Conservation (phyloP, 352 stramenopile genomes). For the Globisporangium cystogenes region DNA sequence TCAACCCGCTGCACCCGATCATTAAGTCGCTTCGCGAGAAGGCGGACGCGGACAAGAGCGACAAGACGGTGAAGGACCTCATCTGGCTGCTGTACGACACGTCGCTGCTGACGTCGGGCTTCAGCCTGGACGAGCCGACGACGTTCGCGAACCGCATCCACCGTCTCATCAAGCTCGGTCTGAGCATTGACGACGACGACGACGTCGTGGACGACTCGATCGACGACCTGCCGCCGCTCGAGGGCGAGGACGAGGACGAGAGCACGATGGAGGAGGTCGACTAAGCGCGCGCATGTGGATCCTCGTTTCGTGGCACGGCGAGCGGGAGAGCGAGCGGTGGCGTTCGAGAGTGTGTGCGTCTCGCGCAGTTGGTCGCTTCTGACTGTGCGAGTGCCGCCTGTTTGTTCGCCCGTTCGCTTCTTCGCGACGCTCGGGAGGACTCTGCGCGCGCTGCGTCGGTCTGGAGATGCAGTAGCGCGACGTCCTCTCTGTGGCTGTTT, state of each 20-base stretch:
- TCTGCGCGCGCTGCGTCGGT: neutral
- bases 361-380: too few species aligned
- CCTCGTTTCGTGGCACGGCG: neutral
- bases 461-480: constrained; percentile 1
- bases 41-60: constrained; percentile 97
- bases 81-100: constrained; percentile 99
- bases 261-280: constrained; percentile 99
- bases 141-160: constrained; percentile 99
- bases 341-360: too few species aligned
- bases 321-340: neutral
- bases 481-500: constrained; percentile 38
- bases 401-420: constrained; percentile 2
- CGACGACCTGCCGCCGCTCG: constrained; percentile 96
- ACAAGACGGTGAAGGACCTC: constrained; percentile 99
- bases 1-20: constrained; percentile 99
- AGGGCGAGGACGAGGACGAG: constrained; percentile 95
- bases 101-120: constrained; percentile 97
- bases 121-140: constrained; percentile 98
- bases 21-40: constrained; percentile 98
- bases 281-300: constrained; percentile 56
- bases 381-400: neutral
- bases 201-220: constrained; percentile 92
- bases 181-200: constrained; percentile 98
- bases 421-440: constrained; percentile 1
- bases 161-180: constrained; percentile 98